A percentile compares a stretch with the other conserved stretches of the same genome.
Evolutionary conservation across 2,329 filamentous ascomycete genomes (phyloP).

Genomic region (Fusarium haematococcum): DNA sequence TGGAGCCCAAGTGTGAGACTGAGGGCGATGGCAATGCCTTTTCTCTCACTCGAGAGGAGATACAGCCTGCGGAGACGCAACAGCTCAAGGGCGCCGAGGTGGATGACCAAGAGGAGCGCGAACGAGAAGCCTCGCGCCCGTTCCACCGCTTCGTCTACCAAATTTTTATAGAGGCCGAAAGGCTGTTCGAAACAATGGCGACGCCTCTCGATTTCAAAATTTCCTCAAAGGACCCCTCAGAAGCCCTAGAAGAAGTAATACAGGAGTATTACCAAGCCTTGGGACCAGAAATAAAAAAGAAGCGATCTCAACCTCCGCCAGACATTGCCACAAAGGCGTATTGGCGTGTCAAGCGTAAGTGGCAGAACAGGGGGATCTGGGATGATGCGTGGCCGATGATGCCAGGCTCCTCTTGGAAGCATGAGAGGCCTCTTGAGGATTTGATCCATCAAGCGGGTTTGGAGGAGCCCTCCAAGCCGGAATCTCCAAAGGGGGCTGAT

Average conservation of each 20-base stretch:
- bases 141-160: background rate
- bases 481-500: background rate
- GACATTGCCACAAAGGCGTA: too few species aligned
- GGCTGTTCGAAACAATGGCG: background rate
- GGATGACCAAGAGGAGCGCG: background rate
- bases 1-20: background rate
- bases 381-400: background rate
- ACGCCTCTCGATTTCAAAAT: background rate
- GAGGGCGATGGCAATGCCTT: background rate
- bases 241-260: background rate
- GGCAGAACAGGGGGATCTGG: background rate
- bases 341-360: too few species aligned
- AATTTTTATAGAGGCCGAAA: background rate
- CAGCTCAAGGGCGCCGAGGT: background rate
- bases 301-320: background rate
- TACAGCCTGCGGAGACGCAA: background rate
- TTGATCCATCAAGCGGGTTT: too few species aligned
- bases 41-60: background rate
- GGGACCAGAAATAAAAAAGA: background rate
- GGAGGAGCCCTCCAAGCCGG: too few species aligned
- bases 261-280: background rate
- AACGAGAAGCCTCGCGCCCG: background rate
- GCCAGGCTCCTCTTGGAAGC: background rate
- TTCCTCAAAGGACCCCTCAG: background rate
- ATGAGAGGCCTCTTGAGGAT: background rate